A percentile compares a stretch with the other conserved stretches of the same genome.
Evolutionary conservation across 1,284 basidiomycete genomes (phyloP).

Genomic region (Trametes versicolor): DNA sequence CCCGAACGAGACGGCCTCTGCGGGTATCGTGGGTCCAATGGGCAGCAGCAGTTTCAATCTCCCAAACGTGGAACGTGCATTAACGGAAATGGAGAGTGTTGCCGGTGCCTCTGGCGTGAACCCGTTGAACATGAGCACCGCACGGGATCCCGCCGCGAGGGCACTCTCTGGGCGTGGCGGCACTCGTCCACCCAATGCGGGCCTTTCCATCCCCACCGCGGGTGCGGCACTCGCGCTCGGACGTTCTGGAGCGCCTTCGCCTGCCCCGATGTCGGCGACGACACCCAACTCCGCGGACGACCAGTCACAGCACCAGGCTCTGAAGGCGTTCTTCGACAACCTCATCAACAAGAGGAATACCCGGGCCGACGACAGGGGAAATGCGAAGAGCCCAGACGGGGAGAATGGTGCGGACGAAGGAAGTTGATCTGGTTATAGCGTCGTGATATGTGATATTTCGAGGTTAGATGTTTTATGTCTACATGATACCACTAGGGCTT

Average conservation of each 20-base stretch:
- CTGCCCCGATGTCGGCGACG: slow-evolving; percentile 46
- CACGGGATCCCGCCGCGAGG: slow-evolving; percentile 36
- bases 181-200: slow-evolving; percentile 36
- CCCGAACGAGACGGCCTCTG: slow-evolving; percentile 64
- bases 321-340: slow-evolving; percentile 89
- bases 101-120: slow-evolving; percentile 41
- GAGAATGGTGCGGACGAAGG: slow-evolving; percentile 48
- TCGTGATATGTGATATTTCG: slow-evolving; percentile 1
- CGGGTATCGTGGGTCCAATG: slow-evolving; percentile 89
- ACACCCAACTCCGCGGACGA: slow-evolving; percentile 60
- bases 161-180: slow-evolving; percentile 37
- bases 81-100: slow-evolving; percentile 85
- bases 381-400: slow-evolving; percentile 43
- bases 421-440: slow-evolving; percentile 36
- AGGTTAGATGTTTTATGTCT: slow-evolving; percentile 13
- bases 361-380: slow-evolving; percentile 45
- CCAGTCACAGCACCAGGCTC: slow-evolving; percentile 82
- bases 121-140: slow-evolving; percentile 36
- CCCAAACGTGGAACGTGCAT: slow-evolving; percentile 86
- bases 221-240: slow-evolving; percentile 32
- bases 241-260: slow-evolving; percentile 47
- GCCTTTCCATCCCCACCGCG: slow-evolving; percentile 38
- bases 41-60: slow-evolving; percentile 84
- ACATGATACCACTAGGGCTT: slow-evolving; percentile 8
- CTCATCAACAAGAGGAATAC: slow-evolving; percentile 73